A percentile compares a stretch with the other conserved stretches of the same genome.
phyloP scores from a whole-genome alignment of 345 rosid species.

The Ricinus communis region DNA sequence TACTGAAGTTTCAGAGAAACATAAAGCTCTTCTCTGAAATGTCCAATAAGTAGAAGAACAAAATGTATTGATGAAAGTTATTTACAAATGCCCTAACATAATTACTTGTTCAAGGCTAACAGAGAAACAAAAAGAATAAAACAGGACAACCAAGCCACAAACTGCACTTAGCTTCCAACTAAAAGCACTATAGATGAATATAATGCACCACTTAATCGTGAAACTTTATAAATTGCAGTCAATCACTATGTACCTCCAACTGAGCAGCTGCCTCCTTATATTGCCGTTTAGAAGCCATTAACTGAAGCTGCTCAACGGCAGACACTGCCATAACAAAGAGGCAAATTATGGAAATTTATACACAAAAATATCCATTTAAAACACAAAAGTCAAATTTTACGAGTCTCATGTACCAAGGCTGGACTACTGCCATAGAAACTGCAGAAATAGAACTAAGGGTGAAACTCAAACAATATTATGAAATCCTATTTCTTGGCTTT shows the following conservation, averaged over 20 bases:
- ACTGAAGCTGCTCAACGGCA: constrained; percentile 98
- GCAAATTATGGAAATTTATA: constrained; percentile 18
- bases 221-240: neutral
- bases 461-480: neutral
- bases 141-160: neutral
- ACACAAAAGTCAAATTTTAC: neutral
- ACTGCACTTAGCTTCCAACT: neutral
- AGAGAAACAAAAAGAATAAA: neutral
- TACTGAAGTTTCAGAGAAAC: neutral
- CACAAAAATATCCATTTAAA: constrained; percentile 3
- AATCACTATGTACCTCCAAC: constrained; percentile 64
- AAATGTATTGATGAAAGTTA: neutral
- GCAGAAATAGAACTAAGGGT: neutral
- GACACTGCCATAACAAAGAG: constrained; percentile 61
- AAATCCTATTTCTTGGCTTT: neutral
- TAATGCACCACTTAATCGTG: neutral
- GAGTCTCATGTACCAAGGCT: neutral
- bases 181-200: neutral
- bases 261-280: constrained; percentile 99
- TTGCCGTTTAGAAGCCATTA: constrained; percentile 95
- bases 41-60: neutral
- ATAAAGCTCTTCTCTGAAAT: neutral
- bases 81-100: neutral
- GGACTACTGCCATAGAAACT: neutral
- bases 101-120: neutral